phyloP scores from a whole-genome alignment of 2,329 filamentous ascomycete genomes.

The Fusarium robinianum region DNA sequence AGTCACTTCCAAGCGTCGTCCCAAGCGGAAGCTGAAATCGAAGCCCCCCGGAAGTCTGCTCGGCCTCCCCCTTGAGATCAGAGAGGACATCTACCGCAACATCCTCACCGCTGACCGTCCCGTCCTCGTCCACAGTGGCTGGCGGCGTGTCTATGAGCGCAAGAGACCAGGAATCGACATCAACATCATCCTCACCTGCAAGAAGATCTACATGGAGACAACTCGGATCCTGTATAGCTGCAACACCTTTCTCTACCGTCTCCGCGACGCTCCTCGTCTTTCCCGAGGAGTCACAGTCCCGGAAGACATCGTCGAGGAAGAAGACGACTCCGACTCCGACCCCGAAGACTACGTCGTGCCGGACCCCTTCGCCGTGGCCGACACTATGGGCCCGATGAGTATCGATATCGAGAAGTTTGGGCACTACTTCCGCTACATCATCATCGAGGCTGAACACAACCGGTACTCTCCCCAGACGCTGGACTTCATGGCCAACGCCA shows the following conservation, averaged over 20 bases:
- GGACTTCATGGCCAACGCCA: conserved; percentile 42
- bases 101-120: conserved; percentile 40
- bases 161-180: conserved; percentile 40
- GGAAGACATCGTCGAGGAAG: conserved; percentile 21
- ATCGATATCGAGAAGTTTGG: conserved; percentile 45
- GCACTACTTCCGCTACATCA: conserved; percentile 47
- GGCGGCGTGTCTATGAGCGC: conserved; percentile 41
- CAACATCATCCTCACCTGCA: conserved; percentile 45
- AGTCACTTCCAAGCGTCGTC: background rate
- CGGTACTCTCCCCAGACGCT: conserved; percentile 38
- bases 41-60: conserved; percentile 10
- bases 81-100: conserved; percentile 38
- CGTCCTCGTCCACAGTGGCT: conserved; percentile 42
- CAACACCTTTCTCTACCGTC: conserved; percentile 53
- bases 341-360: conserved; percentile 8
- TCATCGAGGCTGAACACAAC: conserved; percentile 50
- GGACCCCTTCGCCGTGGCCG: conserved; percentile 7
- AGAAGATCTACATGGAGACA: conserved; percentile 44
- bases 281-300: conserved; percentile 20
- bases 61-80: conserved; percentile 38
- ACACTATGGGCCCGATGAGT: conserved; percentile 19
- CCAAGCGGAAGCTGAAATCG: background rate
- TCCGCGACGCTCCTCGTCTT: conserved; percentile 44
- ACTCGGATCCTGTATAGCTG: conserved; percentile 50
- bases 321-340: conserved; percentile 9